Percentiles rank a stretch among this genome's conserved stretches.
Conservation (phyloP, 2,329 filamentous ascomycete species). For the Fusarium agapanthi region DNA sequence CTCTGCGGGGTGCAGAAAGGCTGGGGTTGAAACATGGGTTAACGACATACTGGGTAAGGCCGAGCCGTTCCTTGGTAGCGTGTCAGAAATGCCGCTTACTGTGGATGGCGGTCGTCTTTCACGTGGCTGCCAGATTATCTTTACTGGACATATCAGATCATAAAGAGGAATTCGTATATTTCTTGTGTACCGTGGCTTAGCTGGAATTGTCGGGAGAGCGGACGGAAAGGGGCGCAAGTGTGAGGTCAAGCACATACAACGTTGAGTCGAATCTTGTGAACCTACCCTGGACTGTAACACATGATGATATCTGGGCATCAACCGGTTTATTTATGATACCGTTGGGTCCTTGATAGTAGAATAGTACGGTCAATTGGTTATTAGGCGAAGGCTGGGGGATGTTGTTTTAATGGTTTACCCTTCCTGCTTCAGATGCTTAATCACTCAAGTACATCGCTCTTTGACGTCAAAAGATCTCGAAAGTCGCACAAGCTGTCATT, state of each 20-base stretch:
- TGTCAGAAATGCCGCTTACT: slow-evolving; percentile 1
- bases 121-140: background rate
- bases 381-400: accelerated
- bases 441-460: accelerated
- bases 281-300: background rate
- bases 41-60: background rate
- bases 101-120: background rate
- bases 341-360: accelerated
- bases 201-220: background rate
- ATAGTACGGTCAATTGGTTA: background rate
- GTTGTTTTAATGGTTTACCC: background rate
- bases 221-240: background rate
- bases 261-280: background rate
- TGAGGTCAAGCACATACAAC: background rate
- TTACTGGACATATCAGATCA: background rate
- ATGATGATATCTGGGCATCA: background rate
- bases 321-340: background rate
- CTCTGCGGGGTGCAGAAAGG: slow-evolving; percentile 26
- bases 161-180: background rate
- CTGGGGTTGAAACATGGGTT: slow-evolving; percentile 12
- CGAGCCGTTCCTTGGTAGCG: background rate
- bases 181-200: background rate
- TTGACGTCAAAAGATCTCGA: background rate
- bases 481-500: background rate
- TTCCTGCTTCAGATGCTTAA: accelerated